phyloP scores from a whole-genome alignment of 2,329 filamentous ascomycete species.

The Ophiostoma australiae region DNA sequence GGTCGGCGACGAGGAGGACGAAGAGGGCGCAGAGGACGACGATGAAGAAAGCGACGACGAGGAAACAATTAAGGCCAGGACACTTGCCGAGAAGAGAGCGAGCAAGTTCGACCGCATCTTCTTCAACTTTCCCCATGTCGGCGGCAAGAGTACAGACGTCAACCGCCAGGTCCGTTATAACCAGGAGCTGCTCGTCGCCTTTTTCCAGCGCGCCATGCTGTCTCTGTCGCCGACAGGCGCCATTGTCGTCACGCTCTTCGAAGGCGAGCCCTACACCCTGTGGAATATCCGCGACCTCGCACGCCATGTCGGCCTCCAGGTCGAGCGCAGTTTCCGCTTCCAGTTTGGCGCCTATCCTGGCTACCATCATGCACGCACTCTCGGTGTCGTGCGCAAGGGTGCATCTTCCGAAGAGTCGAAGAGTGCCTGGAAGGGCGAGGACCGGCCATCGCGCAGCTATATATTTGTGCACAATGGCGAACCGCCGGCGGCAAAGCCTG shows the following conservation, averaged over 20 bases:
- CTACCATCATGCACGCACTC: conserved; percentile 67
- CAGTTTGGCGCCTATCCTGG: conserved; percentile 62
- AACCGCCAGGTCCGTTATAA: conserved; percentile 93
- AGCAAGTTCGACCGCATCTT: conserved; percentile 67
- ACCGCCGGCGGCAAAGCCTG: conserved; percentile 36
- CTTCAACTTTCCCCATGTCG: conserved; percentile 97
- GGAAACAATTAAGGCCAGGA: not conserved
- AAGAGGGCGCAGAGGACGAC: conserved; percentile 19
- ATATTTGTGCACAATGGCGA: conserved; percentile 58
- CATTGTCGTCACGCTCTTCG: conserved; percentile 83
- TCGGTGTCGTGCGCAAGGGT: conserved; percentile 55
- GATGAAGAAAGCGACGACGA: conserved; percentile 27
- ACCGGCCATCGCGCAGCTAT: conserved; percentile 53
- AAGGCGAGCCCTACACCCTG: conserved; percentile 87
- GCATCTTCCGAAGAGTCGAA: conserved; percentile 14
- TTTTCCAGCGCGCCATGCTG: conserved; percentile 54
- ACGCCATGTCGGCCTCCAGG: conserved; percentile 67
- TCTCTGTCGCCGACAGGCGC: conserved; percentile 53
- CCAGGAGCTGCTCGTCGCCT: conserved; percentile 68
- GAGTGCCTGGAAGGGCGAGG: conserved; percentile 49
- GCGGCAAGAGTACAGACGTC: conserved; percentile 85
- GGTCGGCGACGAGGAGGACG: not conserved
- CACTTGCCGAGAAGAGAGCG: not conserved
- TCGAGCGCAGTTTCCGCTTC: conserved; percentile 67
- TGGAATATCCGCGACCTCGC: conserved; percentile 92